These are phyloP conservation scores for Inga leiocalycina DNA, from an alignment of 306 rosid species.

Conservation along the genomic window DNA sequence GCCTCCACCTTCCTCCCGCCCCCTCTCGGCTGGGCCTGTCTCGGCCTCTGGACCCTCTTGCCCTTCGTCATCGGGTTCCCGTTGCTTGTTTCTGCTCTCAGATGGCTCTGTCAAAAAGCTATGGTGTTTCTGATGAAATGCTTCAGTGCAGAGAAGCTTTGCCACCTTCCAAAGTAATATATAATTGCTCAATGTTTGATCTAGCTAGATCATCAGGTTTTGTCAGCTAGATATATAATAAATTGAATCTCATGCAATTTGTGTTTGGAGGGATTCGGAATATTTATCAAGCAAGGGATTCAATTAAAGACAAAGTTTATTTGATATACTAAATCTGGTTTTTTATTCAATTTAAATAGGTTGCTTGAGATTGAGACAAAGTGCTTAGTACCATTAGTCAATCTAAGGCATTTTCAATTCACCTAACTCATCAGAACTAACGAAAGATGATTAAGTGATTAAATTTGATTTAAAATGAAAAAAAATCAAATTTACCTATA, in stretches of 20 bases:
- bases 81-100: slow-evolving; percentile 2
- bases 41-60: slow-evolving; percentile 1
- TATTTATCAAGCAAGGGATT: neutral
- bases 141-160: neutral
- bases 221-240: neutral
- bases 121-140: neutral
- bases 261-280: neutral
- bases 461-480: too few species aligned
- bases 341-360: neutral
- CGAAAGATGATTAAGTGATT: too few species aligned
- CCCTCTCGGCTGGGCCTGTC: neutral
- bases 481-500: too few species aligned
- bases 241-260: neutral
- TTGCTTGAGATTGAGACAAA: too few species aligned
- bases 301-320: neutral
- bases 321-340: too few species aligned
- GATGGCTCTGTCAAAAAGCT: neutral
- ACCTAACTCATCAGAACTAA: too few species aligned
- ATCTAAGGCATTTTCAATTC: too few species aligned
- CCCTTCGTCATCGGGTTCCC: slow-evolving; percentile 18
- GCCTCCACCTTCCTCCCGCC: slow-evolving; percentile 32
- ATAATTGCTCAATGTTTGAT: neutral
- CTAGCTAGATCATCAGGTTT: neutral
- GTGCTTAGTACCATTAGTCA: too few species aligned
- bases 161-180: neutral